Percentiles rank a stretch among this genome's conserved stretches.
These are phyloP conservation scores for Monilinia laxa DNA, from an alignment of 2,329 filamentous ascomycete genomes.

Conservation along the genomic window DNA sequence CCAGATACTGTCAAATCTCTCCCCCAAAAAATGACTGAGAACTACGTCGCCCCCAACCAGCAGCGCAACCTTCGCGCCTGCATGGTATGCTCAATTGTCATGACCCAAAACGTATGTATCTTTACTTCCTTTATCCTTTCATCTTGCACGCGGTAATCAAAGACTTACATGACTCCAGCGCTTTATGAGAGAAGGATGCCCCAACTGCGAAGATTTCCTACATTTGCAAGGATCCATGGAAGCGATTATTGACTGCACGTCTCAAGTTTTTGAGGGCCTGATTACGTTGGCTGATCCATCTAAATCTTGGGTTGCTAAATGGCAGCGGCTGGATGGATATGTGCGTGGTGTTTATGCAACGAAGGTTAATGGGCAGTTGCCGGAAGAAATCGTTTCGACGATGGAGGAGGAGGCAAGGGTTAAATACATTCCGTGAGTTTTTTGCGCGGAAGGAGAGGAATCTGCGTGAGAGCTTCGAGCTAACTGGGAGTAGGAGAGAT, in stretches of 20 bases:
- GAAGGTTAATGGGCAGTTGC: constrained; percentile 82
- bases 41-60: constrained; percentile 71
- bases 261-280: constrained; percentile 90
- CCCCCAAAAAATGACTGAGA: constrained; percentile 45
- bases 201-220: constrained; percentile 94
- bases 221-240: constrained; percentile 77
- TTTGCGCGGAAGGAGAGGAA: neutral
- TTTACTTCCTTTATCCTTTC: neutral
- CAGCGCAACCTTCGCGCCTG: constrained; percentile 89
- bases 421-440: constrained; percentile 64
- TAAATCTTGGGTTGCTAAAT: constrained; percentile 92
- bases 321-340: constrained; percentile 88
- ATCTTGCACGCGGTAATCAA: constrained; percentile 14
- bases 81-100: constrained; percentile 97
- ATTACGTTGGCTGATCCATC: constrained; percentile 81
- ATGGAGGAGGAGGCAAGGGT: constrained; percentile 64
- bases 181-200: constrained; percentile 85
- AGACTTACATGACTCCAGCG: constrained; percentile 52
- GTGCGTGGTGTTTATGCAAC: constrained; percentile 88
- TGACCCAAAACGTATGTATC: constrained; percentile 66
- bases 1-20: neutral
- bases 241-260: constrained; percentile 87
- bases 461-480: constrained; percentile 6
- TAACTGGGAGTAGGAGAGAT: constrained; percentile 49
- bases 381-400: constrained; percentile 61